Conservation (phyloP, 441 rosid species). For the Pelargonium citronellum region DNA sequence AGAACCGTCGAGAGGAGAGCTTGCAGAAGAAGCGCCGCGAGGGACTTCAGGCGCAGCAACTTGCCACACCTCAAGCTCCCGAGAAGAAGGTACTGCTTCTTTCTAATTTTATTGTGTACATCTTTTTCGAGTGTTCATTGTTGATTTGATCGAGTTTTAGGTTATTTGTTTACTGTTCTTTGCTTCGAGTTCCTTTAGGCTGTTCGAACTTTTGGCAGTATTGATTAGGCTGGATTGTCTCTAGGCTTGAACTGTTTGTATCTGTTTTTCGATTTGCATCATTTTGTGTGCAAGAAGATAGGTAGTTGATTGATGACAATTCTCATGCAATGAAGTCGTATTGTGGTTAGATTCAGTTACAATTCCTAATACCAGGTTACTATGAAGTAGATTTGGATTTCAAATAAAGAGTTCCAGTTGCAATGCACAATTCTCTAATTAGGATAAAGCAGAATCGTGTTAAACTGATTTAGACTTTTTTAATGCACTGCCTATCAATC, state of each 20-base stretch:
- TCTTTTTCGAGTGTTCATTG: not conserved
- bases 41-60: constrained; percentile 29
- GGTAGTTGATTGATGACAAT: not conserved
- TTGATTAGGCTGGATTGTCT: constrained; percentile 13
- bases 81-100: constrained; percentile 37
- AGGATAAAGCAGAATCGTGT: too few relatives aligned
- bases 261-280: too few relatives aligned
- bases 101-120: too few relatives aligned
- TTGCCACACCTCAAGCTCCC: constrained; percentile 21
- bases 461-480: too few relatives aligned
- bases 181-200: not conserved
- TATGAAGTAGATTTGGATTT: constrained; percentile 1
- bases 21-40: constrained; percentile 59
- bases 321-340: not conserved
- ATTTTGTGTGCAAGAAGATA: too few relatives aligned
- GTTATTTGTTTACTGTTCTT: not conserved
- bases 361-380: not conserved
- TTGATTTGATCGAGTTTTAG: not conserved
- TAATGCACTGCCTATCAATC: too few relatives aligned
- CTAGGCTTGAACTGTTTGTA: not conserved
- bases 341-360: not conserved
- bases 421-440: not conserved
- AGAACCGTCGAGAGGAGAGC: constrained; percentile 32
- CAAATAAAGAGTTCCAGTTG: not conserved
- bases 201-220: not conserved